Evolutionary conservation across 805 yeast genomes (phyloP).

Genomic region (Wickerhamomyces pijperi): DNA sequence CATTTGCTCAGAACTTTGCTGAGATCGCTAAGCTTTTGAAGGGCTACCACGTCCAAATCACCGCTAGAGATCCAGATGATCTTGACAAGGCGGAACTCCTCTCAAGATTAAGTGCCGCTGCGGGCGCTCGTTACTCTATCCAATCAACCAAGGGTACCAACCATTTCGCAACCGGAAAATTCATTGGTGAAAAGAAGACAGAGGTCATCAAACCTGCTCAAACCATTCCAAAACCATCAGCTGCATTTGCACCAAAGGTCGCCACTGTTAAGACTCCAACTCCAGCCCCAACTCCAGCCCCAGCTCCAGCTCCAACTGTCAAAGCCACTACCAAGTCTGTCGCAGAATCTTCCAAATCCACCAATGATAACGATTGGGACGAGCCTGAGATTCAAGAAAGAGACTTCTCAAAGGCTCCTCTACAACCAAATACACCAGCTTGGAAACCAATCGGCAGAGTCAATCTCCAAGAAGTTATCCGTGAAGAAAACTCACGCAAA

Average conservation of each 20-base stretch:
- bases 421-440: conserved; percentile 31
- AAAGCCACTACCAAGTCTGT: conserved; percentile 8
- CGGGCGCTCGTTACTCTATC: conserved; percentile 89
- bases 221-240: conserved; percentile 14
- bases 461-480: conserved; percentile 32
- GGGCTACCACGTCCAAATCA: conserved; percentile 91
- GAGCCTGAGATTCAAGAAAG: conserved; percentile 37
- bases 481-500: conserved; percentile 29
- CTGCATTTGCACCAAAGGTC: no score
- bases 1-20: conserved; percentile 69
- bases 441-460: conserved; percentile 57
- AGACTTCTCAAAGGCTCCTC: conserved; percentile 35
- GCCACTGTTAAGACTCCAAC: no score
- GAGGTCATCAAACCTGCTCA: conserved; percentile 4
- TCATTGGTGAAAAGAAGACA: no score
- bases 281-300: conserved; percentile 15
- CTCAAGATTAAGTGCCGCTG: conserved; percentile 73
- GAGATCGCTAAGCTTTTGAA: conserved; percentile 57
- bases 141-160: conserved; percentile 20
- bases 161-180: neutral
- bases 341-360: neutral
- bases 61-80: conserved; percentile 92
- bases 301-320: conserved; percentile 13
- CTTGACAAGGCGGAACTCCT: conserved; percentile 69
- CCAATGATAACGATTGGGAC: conserved; percentile 31